A percentile compares a stretch with the other conserved stretches of the same genome.
These are phyloP conservation scores for Penicillium sp. DNA, from an alignment of 2,329 filamentous ascomycete genomes.

Conservation along the genomic window DNA sequence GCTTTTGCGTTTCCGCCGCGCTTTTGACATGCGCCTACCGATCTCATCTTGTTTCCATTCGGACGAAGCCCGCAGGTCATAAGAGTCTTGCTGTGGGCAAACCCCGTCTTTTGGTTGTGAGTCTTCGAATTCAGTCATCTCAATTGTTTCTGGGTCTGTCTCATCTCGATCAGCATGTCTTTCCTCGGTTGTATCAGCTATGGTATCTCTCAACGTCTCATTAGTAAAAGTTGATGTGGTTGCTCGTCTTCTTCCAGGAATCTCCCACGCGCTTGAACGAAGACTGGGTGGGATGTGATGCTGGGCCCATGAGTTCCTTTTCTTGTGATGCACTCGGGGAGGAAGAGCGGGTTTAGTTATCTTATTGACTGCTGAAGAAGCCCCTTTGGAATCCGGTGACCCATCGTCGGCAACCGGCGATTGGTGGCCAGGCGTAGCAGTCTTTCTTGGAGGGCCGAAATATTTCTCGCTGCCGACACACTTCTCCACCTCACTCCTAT, in stretches of 20 bases:
- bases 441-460: constrained; percentile 4
- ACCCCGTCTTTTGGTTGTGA: no score
- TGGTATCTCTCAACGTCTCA: not conserved
- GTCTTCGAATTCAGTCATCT: constrained; percentile 11
- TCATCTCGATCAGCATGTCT: not conserved
- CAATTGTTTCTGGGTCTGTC: constrained; percentile 3
- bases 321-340: constrained; percentile 1
- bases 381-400: not conserved
- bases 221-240: not conserved
- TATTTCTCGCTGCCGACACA: constrained; percentile 27
- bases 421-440: not conserved
- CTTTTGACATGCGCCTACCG: no score
- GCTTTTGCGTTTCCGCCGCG: constrained; percentile 1
- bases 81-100: no score
- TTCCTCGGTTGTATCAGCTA: not conserved
- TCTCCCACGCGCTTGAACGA: constrained; percentile 8
- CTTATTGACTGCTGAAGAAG: not conserved
- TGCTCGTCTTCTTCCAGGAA: not conserved
- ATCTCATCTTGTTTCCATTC: no score
- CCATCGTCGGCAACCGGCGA: not conserved
- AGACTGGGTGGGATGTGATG: constrained; percentile 12
- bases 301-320: constrained; percentile 10
- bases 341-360: constrained; percentile 1
- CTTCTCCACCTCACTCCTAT: constrained; percentile 49
- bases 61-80: no score